These are phyloP conservation scores for Xylaria sp. DNA, from an alignment of 2,329 filamentous ascomycete species.

Conservation along the genomic window DNA sequence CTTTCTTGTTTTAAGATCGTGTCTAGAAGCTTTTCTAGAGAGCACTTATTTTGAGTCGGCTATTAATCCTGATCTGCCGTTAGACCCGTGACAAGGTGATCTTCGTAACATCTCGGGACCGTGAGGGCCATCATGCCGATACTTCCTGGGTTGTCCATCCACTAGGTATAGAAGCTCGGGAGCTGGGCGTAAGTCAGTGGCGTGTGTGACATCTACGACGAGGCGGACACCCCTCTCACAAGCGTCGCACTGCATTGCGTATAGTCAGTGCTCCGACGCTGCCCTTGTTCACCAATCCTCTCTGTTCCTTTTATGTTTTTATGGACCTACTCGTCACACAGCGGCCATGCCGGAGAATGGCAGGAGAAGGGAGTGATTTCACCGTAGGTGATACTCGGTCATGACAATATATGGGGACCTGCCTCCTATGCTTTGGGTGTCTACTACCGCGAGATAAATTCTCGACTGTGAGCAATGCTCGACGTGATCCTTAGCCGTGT, in stretches of 20 bases:
- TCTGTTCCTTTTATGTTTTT: background rate
- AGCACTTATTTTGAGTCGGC: background rate
- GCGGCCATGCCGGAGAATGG: too few species aligned
- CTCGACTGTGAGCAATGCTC: background rate
- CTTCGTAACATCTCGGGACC: background rate
- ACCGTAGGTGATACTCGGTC: background rate
- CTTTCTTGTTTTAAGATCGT: background rate
- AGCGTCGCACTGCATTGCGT: background rate
- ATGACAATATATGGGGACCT: background rate
- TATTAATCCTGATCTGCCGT: background rate
- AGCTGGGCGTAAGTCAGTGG: background rate
- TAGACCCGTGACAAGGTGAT: too few species aligned
- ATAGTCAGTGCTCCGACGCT: background rate
- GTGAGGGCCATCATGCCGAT: too few species aligned
- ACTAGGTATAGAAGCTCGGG: background rate
- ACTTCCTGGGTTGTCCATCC: background rate
- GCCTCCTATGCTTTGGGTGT: too few species aligned
- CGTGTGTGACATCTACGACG: background rate
- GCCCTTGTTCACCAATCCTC: background rate
- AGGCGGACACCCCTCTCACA: background rate
- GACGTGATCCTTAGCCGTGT: too few species aligned
- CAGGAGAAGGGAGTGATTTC: background rate
- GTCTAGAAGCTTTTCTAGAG: background rate
- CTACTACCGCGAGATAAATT: background rate
- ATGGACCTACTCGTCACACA: background rate